Percentiles rank a stretch among this genome's conserved stretches.
These are phyloP conservation scores for Mycena latifolia DNA, from an alignment of 768 basidiomycete genomes.

Conservation along the genomic window DNA sequence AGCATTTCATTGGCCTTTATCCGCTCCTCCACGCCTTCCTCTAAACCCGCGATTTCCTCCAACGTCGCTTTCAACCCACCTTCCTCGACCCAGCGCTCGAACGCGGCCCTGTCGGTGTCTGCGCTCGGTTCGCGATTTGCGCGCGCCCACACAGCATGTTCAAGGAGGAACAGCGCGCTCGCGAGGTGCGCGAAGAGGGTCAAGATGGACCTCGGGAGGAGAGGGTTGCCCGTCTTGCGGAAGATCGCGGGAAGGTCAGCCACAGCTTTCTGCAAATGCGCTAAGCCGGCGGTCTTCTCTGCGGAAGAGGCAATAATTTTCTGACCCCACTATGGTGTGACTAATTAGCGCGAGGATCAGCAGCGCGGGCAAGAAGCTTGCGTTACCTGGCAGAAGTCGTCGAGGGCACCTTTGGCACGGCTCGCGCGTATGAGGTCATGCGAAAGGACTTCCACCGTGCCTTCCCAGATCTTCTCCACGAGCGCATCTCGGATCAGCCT, in stretches of 20 bases:
- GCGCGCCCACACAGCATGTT: constrained; percentile 76
- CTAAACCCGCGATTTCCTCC: constrained; percentile 25
- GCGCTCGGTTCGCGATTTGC: constrained; percentile 27
- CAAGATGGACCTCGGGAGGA: constrained; percentile 69
- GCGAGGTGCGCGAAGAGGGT: constrained; percentile 69
- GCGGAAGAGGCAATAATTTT: constrained; percentile 52
- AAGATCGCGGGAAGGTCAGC: constrained; percentile 50
- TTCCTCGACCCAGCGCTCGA: constrained; percentile 35
- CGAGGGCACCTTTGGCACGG: constrained; percentile 53
- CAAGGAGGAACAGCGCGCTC: constrained; percentile 65
- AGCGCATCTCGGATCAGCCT: constrained; percentile 74
- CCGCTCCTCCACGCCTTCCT: constrained; percentile 25
- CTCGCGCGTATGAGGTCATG: constrained; percentile 74
- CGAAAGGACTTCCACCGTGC: constrained; percentile 75
- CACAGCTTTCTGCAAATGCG: constrained; percentile 55
- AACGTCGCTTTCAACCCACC: constrained; percentile 21
- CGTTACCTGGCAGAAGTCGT: constrained; percentile 62
- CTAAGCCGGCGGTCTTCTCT: constrained; percentile 39
- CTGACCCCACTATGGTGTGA: constrained; percentile 63
- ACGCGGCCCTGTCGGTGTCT: constrained; percentile 12
- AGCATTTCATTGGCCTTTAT: constrained; percentile 25
- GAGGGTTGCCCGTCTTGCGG: constrained; percentile 56
- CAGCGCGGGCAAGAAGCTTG: neutral
- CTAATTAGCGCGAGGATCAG: neutral
- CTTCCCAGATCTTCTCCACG: constrained; percentile 90